Conservation (phyloP, 257 asterid genomes). For the Ligustrum vulgare region DNA sequence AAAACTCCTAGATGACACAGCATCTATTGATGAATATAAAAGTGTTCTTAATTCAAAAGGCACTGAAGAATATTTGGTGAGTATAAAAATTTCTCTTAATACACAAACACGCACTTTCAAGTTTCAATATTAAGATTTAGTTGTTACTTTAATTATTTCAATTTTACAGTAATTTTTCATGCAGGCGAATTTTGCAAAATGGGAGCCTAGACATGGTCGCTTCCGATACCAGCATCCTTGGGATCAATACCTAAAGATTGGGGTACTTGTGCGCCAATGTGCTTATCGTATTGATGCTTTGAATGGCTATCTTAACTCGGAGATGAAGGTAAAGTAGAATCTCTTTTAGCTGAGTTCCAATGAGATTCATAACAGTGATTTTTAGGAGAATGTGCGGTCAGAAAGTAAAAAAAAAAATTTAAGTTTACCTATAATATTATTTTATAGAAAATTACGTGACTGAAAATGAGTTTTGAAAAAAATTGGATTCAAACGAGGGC, state of each 20-base stretch:
- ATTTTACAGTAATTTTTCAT: background rate
- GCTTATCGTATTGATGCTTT: slow-evolving; percentile 32
- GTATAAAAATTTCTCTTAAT: background rate
- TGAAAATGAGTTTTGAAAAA: no score
- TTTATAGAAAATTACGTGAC: no score
- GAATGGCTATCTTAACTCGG: slow-evolving; percentile 22
- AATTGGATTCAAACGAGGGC: no score
- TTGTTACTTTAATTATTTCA: background rate
- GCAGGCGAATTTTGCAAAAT: slow-evolving; percentile 31
- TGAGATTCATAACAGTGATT: no score
- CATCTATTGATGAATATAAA: slow-evolving; percentile 15
- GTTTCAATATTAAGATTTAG: background rate
- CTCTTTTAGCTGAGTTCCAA: no score
- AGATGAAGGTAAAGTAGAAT: slow-evolving; percentile 9
- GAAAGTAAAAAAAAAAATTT: no score
- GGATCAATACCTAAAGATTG: slow-evolving; percentile 35
- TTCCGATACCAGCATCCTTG: slow-evolving; percentile 36
- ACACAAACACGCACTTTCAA: background rate
- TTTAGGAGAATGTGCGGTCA: no score
- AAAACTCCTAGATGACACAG: slow-evolving; percentile 2
- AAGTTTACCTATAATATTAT: no score
- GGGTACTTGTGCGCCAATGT: slow-evolving; percentile 28
- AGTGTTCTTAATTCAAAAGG: slow-evolving; percentile 23
- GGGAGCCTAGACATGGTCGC: slow-evolving; percentile 35
- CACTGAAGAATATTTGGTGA: slow-evolving; percentile 26